These are phyloP conservation scores for Saussurea involucrata DNA, from an alignment of 129 eudicot species.

Conservation along the genomic window DNA sequence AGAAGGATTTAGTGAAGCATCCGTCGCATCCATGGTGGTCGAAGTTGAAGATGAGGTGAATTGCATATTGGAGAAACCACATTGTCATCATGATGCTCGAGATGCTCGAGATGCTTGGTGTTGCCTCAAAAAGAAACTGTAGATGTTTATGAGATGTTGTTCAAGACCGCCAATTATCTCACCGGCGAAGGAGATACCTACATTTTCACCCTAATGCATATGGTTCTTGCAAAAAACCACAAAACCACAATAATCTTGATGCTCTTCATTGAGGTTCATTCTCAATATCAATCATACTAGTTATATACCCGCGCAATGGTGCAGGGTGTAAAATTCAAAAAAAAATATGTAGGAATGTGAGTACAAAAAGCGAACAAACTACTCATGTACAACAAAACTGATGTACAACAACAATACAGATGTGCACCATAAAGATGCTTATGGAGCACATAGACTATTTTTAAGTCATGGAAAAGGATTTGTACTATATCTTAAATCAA, in stretches of 20 bases:
- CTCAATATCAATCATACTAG: slow-evolving; percentile 9
- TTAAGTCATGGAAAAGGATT: too few species aligned
- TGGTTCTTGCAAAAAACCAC: slow-evolving; percentile 88
- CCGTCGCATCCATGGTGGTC: slow-evolving; percentile 93
- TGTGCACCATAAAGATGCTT: too few species aligned
- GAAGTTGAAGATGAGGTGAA: slow-evolving; percentile 85
- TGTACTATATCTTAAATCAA: too few species aligned
- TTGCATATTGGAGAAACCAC: slow-evolving; percentile 96
- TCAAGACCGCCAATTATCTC: slow-evolving; percentile 76
- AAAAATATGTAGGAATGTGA: too few species aligned
- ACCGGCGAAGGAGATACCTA: slow-evolving; percentile 77
- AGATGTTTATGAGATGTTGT: slow-evolving; percentile 94
- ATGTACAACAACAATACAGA: too few species aligned
- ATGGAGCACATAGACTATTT: too few species aligned
- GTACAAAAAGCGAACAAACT: too few species aligned
- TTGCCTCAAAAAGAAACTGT: slow-evolving; percentile 82
- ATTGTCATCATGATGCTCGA: slow-evolving; percentile 56
- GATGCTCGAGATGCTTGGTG: slow-evolving; percentile 60
- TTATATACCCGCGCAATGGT: too few species aligned
- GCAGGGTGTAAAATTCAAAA: too few species aligned
- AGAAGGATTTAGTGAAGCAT: slow-evolving; percentile 75
- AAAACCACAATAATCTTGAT: slow-evolving; percentile 27
- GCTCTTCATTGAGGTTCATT: slow-evolving; percentile 39
- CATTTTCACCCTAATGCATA: slow-evolving; percentile 84
- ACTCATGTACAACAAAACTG: too few species aligned